phyloP scores from a whole-genome alignment of 768 basidiomycete species.

The Xerocomus potaroensis region DNA sequence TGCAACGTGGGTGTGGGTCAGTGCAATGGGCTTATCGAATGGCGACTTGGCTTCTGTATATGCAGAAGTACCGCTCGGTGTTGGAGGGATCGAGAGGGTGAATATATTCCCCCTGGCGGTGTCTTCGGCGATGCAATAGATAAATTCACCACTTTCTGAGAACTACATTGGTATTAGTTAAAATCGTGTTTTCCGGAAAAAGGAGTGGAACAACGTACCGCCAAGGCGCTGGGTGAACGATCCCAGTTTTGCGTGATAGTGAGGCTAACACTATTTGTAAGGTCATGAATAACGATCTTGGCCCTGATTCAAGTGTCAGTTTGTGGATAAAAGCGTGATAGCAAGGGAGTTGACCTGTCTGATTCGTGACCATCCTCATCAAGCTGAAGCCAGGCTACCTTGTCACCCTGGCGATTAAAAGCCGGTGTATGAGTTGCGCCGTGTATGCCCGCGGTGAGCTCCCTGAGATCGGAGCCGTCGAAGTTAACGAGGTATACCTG shows the following conservation, averaged over 20 bases:
- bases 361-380: constrained; percentile 86
- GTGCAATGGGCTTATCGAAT: constrained; percentile 49
- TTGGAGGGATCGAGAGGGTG: constrained; percentile 60
- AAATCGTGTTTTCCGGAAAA: background rate
- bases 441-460: constrained; percentile 80
- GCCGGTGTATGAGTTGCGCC: constrained; percentile 77
- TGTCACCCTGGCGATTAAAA: constrained; percentile 61
- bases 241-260: constrained; percentile 85
- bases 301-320: constrained; percentile 38
- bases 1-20: constrained; percentile 56
- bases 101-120: constrained; percentile 74
- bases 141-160: constrained; percentile 59
- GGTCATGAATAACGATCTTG: constrained; percentile 76
- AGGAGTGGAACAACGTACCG: constrained; percentile 4
- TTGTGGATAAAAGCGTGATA: background rate
- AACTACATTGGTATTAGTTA: constrained; percentile 44
- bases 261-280: constrained; percentile 59
- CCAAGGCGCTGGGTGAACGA: constrained; percentile 49
- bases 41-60: constrained; percentile 40
- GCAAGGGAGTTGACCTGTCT: constrained; percentile 49
- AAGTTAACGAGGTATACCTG: constrained; percentile 72
- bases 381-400: constrained; percentile 86
- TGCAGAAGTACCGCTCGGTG: constrained; percentile 50
- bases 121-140: constrained; percentile 78
- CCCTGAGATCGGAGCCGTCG: constrained; percentile 47